These are phyloP conservation scores for Xylaria sp. DNA, from an alignment of 2,329 filamentous ascomycete species.

Conservation along the genomic window DNA sequence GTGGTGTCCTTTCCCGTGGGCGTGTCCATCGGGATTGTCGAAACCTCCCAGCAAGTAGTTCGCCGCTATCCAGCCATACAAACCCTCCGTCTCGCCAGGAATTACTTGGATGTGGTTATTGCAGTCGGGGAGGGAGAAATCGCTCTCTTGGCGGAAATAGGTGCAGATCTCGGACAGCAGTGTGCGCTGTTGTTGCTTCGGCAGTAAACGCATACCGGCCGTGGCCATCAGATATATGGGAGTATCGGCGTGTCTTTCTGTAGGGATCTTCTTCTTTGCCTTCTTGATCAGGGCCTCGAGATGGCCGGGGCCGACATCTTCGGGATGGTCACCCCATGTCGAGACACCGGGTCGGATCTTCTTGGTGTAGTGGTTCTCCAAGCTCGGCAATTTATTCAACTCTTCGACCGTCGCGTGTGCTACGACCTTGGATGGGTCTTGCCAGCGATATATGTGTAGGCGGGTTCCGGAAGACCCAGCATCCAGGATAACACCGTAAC, in stretches of 20 bases:
- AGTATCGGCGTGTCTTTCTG: conserved; percentile 71
- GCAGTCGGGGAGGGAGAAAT: conserved; percentile 87
- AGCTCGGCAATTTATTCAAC: conserved; percentile 65
- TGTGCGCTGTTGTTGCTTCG: conserved; percentile 63
- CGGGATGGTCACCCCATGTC: conserved; percentile 73
- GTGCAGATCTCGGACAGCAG: conserved; percentile 75
- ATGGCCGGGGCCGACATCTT: conserved; percentile 74
- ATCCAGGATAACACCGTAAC: conserved; percentile 93
- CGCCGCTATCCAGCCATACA: conserved; percentile 96
- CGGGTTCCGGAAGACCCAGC: conserved; percentile 96
- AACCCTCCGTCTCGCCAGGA: conserved; percentile 85
- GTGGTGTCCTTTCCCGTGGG: conserved; percentile 80
- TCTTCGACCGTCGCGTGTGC: conserved; percentile 55
- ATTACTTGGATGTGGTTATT: conserved; percentile 88
- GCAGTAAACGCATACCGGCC: conserved; percentile 85
- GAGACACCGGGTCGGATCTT: conserved; percentile 94
- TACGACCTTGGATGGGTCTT: conserved; percentile 64
- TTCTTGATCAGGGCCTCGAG: conserved; percentile 74
- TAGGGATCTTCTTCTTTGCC: conserved; percentile 72
- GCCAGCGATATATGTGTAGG: conserved; percentile 91
- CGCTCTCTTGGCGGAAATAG: conserved; percentile 70
- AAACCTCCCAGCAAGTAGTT: conserved; percentile 95
- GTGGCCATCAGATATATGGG: conserved; percentile 95
- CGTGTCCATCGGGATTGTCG: conserved; percentile 66
- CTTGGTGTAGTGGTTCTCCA: conserved; percentile 83